Conservation (phyloP, 129 eudicot genomes). For the Deinandra increscens region DNA sequence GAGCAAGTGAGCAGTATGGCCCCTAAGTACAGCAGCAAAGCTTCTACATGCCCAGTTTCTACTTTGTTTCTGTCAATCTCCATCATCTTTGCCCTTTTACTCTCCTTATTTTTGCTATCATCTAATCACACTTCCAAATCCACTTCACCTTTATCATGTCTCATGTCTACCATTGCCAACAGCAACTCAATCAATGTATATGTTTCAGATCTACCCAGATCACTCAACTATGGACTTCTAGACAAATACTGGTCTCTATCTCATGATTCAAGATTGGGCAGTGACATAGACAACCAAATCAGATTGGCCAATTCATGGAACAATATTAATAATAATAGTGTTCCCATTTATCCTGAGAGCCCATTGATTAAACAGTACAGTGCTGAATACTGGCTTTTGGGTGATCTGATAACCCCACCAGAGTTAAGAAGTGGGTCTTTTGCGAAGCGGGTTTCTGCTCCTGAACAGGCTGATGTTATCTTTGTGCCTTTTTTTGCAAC, state of each 20-base stretch:
- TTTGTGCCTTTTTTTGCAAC: slow-evolving; percentile 97
- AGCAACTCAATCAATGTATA: slow-evolving; percentile 57
- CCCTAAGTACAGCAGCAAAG: slow-evolving; percentile 25
- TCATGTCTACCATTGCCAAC: slow-evolving; percentile 31
- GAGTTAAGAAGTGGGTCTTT: slow-evolving; percentile 55
- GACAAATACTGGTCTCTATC: slow-evolving; percentile 69
- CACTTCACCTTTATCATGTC: slow-evolving; percentile 38
- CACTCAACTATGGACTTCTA: slow-evolving; percentile 81
- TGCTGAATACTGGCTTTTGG: slow-evolving; percentile 96
- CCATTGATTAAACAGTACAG: slow-evolving; percentile 96
- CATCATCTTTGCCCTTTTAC: slow-evolving; percentile 26
- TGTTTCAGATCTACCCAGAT: slow-evolving; percentile 77
- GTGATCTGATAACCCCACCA: slow-evolving; percentile 68
- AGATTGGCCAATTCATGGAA: slow-evolving; percentile 37
- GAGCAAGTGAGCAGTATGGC: slow-evolving; percentile 24
- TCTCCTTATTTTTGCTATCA: slow-evolving; percentile 27
- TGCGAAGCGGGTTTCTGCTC: slow-evolving; percentile 66
- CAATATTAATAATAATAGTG: slow-evolving; percentile 1
- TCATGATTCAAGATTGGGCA: slow-evolving; percentile 64
- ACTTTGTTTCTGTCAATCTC: slow-evolving; percentile 33
- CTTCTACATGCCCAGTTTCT: slow-evolving; percentile 31
- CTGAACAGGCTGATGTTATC: slow-evolving; percentile 69
- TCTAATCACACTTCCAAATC: slow-evolving; percentile 24
- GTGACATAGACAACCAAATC: slow-evolving; percentile 75
- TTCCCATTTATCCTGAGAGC: slow-evolving; percentile 70